Base-by-base conservation (phyloP, 768 basidiomycete genomes). In the Termitomyces sp. region DNA sequence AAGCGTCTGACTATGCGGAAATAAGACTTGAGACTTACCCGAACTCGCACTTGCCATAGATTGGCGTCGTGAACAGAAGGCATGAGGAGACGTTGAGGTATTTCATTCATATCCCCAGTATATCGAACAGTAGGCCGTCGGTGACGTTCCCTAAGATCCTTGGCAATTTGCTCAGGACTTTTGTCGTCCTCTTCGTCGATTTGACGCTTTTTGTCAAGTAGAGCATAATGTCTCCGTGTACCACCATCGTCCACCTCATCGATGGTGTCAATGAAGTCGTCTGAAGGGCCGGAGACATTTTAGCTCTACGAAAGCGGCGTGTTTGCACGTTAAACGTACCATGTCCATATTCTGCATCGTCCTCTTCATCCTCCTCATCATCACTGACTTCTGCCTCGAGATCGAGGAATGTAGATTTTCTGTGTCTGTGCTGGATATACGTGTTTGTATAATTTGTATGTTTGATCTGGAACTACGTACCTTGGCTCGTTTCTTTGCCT, bases 361-460 rank as follows among this genome's bases (percentile, higher is more conserved):
- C 92, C 20, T 96, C 94, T 3, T 90, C 89, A 26, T 98, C 97
- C 36, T 97, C 96, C 4, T 98, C 97, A 20, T 98, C 97, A 31
- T 97, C 94, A 64, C 94, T 94, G 20, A 96, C 95, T 69, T 94
- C 93, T 55, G 94, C 94, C 75, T 96, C 93, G 56, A 95, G 81
- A 83, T 98, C 97, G 64, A 98, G 78, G 86, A 94, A 99, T 62
- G 83, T 80, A 54, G 75, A 73, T 51, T 83, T 82, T 71, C 82
- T 87, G 70, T 88, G 87, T 59, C 85, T 82, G 59, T 81, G 85
- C 84, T 86, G 59, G 50, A 36, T 44, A 22, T 28, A 54, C 49
- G 31, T 44, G 52, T 61, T 56, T 22, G 55, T 39, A 60, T 60
- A 31, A 26, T 37, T 15, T 39, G n/a, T 12, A n/a, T 18, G 56